Conservation (phyloP, 768 basidiomycete genomes). For the Cubamyces lactineus region DNA sequence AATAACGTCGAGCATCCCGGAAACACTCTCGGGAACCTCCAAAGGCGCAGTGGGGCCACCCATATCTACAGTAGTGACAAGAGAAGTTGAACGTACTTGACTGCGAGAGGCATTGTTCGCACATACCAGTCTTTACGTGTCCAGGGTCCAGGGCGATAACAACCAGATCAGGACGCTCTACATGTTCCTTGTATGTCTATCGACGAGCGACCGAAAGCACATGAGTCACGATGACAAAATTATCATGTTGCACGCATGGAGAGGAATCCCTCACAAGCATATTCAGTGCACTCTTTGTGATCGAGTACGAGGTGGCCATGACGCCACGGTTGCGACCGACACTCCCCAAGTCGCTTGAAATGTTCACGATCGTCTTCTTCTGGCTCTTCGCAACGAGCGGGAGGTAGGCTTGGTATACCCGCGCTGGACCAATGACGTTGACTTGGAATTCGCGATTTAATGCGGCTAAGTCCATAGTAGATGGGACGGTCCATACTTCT, state of each 20-base stretch:
- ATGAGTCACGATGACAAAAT: neutral
- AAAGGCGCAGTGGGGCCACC: too few relatives aligned
- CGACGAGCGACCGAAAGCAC: neutral
- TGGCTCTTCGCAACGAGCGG: constrained; percentile 37
- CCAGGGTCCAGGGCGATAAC: constrained; percentile 22
- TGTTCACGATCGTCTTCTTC: constrained; percentile 39
- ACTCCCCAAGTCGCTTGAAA: constrained; percentile 37
- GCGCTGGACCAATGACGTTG: constrained; percentile 42
- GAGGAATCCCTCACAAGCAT: too few relatives aligned
- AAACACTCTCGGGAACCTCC: too few relatives aligned
- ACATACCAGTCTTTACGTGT: constrained; percentile 23
- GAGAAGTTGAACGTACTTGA: too few relatives aligned
- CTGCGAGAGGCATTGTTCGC: too few relatives aligned
- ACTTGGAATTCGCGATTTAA: constrained; percentile 31
- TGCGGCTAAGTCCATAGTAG: constrained; percentile 28
- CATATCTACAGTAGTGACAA: too few relatives aligned
- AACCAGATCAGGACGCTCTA: constrained; percentile 17
- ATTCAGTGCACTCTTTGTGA: constrained; percentile 42
- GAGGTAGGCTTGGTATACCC: constrained; percentile 37
- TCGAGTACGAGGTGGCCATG: constrained; percentile 36
- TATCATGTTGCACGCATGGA: too few relatives aligned
- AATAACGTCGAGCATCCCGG: too few relatives aligned
- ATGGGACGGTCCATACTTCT: neutral
- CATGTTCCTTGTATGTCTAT: constrained; percentile 25
- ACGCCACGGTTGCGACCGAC: constrained; percentile 30